Evolutionary conservation across 495 filamentous ascomycete genomes (phyloP), one percentile per base, ranked within the genome.

Genomic region (Sporormia fimetaria): DNA sequence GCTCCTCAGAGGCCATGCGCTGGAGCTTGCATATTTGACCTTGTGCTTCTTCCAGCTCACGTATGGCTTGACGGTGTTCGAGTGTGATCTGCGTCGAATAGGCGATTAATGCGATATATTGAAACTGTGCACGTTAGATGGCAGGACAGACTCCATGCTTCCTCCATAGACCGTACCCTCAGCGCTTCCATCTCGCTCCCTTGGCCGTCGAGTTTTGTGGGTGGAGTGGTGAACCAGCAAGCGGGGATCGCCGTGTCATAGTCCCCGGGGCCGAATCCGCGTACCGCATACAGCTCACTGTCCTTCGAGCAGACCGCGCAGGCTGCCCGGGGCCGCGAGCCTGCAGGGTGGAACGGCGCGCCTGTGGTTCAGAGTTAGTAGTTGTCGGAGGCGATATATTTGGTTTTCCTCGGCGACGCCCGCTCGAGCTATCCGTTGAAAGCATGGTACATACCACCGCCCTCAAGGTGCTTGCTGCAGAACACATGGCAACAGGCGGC

Each of bases 401-500:
- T n/a, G n/a, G n/a, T n/a, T n/a, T n/a, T n/a, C n/a, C n/a, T n/a
- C n/a, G n/a, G n/a, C n/a, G n/a, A n/a, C n/a, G n/a, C n/a, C n/a
- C n/a, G n/a, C n/a, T n/a, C 12, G 12, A 11, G 10, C 24, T 5
- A 33, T 33, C 6, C n/a, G 14, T 8, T 14, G 15, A 16, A 15
- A 12, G 1, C 6, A 18, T n/a, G n/a, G 30, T 20, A 32, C 52
- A 43, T 40, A 68, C 67, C 66, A 22, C 63, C 63, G 14, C 58
- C 57, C 37, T 59, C 55, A 14, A 69, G 51, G 47, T 69, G 66
- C 51, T 63, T 61, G 29, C 31, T 51, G 40, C 67, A 69, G 7
- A 54, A 56, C 27, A 68, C 44, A 49, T 69, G 67, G 16, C 54
- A 57, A 42, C 67, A 69, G 30, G 59, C 57, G 9, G 63, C 57